Percentiles rank a stretch among this genome's conserved stretches.
Evolutionary conservation across 306 rosid species (phyloP).

Genomic region (Astragalus glycyphyllos): DNA sequence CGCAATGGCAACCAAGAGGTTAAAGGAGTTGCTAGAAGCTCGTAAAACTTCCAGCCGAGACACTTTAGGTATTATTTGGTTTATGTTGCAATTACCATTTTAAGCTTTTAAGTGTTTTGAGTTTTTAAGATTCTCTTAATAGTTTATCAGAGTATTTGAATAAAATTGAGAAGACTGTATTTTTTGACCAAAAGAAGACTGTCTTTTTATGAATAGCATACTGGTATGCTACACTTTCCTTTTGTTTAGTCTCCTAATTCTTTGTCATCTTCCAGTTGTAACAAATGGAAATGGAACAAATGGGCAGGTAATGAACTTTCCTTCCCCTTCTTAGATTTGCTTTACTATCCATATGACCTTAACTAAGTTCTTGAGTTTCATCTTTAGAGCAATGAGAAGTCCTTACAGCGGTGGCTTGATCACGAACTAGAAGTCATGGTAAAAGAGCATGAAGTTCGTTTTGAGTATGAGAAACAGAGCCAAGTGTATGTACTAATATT

Average conservation of each 20-base stretch:
- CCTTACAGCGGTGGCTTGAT: constrained; percentile 97
- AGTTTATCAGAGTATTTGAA: constrained; percentile 18
- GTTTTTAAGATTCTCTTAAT: neutral
- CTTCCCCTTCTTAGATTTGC: constrained; percentile 37
- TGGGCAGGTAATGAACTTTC: constrained; percentile 74
- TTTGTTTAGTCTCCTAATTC: constrained; percentile 40
- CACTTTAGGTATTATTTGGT: constrained; percentile 63
- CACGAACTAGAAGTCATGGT: constrained; percentile 98
- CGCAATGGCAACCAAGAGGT: constrained; percentile 98
- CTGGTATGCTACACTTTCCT: constrained; percentile 35
- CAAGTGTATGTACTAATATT: constrained; percentile 78
- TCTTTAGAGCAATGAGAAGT: constrained; percentile 87
- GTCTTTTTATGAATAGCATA: constrained; percentile 34
- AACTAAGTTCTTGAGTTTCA: constrained; percentile 46
- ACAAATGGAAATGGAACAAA: constrained; percentile 78
- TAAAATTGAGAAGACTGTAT: constrained; percentile 16
- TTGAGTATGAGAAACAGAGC: constrained; percentile 97
- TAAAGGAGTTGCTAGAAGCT: constrained; percentile 97
- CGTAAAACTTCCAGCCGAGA: constrained; percentile 94
- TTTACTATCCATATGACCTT: constrained; percentile 33
- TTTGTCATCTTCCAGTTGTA: constrained; percentile 64
- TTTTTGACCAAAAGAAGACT: constrained; percentile 26
- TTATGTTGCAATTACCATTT: constrained; percentile 25
- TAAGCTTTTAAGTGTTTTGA: constrained; percentile 27
- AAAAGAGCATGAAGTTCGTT: constrained; percentile 98